phyloP scores from a whole-genome alignment of 768 basidiomycete genomes.

The Saitozyma podzolica region DNA sequence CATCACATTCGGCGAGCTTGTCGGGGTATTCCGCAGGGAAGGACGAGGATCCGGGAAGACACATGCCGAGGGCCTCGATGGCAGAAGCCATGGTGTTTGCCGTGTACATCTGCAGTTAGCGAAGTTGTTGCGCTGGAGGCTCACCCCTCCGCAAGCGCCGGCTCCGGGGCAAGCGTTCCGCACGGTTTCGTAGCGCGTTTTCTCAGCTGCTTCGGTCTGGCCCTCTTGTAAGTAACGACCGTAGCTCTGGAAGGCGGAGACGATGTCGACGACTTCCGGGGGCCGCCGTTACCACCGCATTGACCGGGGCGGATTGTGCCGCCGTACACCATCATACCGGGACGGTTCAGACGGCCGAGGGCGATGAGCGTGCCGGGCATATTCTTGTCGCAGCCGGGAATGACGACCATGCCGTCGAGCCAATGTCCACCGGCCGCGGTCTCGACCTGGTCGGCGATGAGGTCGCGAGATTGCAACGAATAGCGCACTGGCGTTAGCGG shows the following conservation, averaged over 20 bases:
- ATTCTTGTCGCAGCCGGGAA: slow-evolving; percentile 99
- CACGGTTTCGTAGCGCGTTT: slow-evolving; percentile 78
- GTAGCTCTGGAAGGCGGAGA: slow-evolving; percentile 96
- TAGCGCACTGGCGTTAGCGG: slow-evolving; percentile 46
- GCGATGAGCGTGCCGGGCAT: slow-evolving; percentile 99
- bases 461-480: slow-evolving; percentile 94
- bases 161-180: slow-evolving; percentile 95
- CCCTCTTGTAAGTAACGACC: slow-evolving; percentile 92
- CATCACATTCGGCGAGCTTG: slow-evolving; percentile 79
- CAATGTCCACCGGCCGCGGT: slow-evolving; percentile 95
- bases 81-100: slow-evolving; percentile 98
- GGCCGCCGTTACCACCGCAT: slow-evolving; percentile 65
- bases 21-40: slow-evolving; percentile 91
- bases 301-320: slow-evolving; percentile 91
- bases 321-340: slow-evolving; percentile 96
- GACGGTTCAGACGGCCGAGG: slow-evolving; percentile 90
- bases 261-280: slow-evolving; percentile 84
- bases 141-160: slow-evolving; percentile 94
- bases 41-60: slow-evolving; percentile 92
- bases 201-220: slow-evolving; percentile 76
- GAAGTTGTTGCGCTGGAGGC: slow-evolving; percentile 47
- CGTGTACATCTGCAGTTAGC: slow-evolving; percentile 79
- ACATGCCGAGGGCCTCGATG: slow-evolving; percentile 93
- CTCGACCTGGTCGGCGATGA: slow-evolving; percentile 97
- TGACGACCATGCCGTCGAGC: slow-evolving; percentile 94